Base-by-base conservation (phyloP, 352 stramenopile genomes). In the Blastocystis hominis region DNA sequence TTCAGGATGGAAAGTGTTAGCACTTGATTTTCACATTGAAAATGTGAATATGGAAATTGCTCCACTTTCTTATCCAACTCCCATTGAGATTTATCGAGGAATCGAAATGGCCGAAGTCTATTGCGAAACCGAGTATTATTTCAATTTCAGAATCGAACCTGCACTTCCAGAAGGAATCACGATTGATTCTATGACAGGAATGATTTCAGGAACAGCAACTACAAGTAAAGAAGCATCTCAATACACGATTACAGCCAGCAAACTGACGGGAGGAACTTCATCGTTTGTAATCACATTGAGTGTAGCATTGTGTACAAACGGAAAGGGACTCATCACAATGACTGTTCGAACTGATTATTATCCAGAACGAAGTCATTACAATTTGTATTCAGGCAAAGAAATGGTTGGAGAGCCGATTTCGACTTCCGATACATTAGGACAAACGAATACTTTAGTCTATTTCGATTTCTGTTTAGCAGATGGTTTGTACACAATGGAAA, bases 101-200 rank as follows among this genome's bases (percentile, higher is more conserved):
- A 56, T 78, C n/a, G 68, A 78, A 38, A 53, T 78, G 42, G 68
- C 68, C 9, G 68, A 78, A 24, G 5, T 61, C 5, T 78, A 78
- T 30, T 24, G n/a, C n/a, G n/a, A n/a, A n/a, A n/a, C n/a, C n/a
- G n/a, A n/a, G n/a, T n/a, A 62, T 20, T 76, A 76, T 17, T 55
- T 56, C 5, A 24, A 76, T 40, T 84, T 59, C 59, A 78, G 36
- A 44, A 17, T 84, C 2, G 7, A 2, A 34, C 72, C 72, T 63
- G 36, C 72, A 13, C 20, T 84, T 2, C 72, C 72, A 38, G 30
- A 40, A 34, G 72, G 72, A 72, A 17, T 84, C n/a, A 24, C 13
- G 4, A 6, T 84, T 6, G 34, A 84, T 63, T 17, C 72, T 1
- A 17, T 47, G 34, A 84, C 20, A 34, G 72, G 72, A 38, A 46